Evolutionary conservation across 441 rosid genomes (phyloP), one percentile per base, ranked within the genome.

Genomic region (Adansonia rubrostipa): DNA sequence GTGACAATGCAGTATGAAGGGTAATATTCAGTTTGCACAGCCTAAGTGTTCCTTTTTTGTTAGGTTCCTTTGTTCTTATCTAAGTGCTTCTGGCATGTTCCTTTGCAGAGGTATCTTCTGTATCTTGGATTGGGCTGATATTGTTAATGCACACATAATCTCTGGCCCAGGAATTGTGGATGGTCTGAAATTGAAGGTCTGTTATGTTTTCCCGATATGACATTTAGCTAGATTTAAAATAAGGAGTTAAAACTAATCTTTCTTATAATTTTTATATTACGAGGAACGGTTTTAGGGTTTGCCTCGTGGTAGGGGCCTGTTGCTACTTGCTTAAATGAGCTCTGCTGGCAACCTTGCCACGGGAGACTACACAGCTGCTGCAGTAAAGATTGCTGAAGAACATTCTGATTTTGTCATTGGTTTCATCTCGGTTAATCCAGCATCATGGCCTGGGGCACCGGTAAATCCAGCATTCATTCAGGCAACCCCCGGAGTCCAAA

Each of bases 1-100:
- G 98, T 96, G 82, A 92, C 99, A 6, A 92, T 95, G 98, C 98
- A 95, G 81, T 91, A 89, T 77, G 99, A 93, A 89, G 93, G 99
- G 96, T 93, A 79, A 81, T 77, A 13, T 9, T 65, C 33, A 5
- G 70, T 19, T 58, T 53, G 56, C 24, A 33, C 75, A 28, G 15
- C 44, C 2, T 15, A 45, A 42, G 63, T 1, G 5, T 75, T 74
- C 20, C 6, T 61, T 65, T 65, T 13, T 1, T 48, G 44, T 58
- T 45, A 14, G 63, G 62, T 36, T 14, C 33, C 45, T 51, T 20
- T 48, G 48, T 15, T 40, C 19, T 74, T 15, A 62, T 42, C 62
- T 76, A 58, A 61, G 22, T 36, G 64, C 9, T 73, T 22, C 40
- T 78, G 48, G 54, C 54, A 5, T 84, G 66, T 70, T 81, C 4